phyloP scores from a whole-genome alignment of 192 early-diverging fungal genomes.

The Lunasporangiospora selenospora region DNA sequence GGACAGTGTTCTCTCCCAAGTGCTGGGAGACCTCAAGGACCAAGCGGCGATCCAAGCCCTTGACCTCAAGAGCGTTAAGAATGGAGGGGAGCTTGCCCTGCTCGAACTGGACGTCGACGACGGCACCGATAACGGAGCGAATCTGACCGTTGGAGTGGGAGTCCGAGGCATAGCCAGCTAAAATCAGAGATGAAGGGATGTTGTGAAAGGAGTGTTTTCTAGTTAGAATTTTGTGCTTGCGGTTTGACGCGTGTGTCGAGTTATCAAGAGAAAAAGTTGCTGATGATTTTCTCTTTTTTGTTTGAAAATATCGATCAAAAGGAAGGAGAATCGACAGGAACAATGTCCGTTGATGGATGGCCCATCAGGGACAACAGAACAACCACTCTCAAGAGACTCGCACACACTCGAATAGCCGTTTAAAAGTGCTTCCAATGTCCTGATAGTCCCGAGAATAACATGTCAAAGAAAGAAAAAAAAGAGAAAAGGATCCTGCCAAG shows the following conservation, averaged over 20 bases:
- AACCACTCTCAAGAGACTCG: background rate
- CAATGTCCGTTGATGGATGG: background rate
- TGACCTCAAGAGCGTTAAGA: slow-evolving; percentile 77
- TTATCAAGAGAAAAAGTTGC: background rate
- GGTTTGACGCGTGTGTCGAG: too few species aligned
- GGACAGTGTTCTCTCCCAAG: slow-evolving; percentile 90
- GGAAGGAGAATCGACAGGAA: background rate
- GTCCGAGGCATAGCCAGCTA: slow-evolving; percentile 47
- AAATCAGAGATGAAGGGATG: too few species aligned
- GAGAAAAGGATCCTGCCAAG: too few species aligned
- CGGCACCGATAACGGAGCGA: slow-evolving; percentile 90
- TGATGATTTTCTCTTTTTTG: too few species aligned
- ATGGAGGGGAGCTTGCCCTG: slow-evolving; percentile 90
- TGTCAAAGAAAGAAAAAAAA: too few species aligned
- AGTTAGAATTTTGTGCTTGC: too few species aligned
- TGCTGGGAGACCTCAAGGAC: slow-evolving; percentile 60
- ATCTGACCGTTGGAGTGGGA: slow-evolving; percentile 45
- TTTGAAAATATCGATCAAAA: too few species aligned
- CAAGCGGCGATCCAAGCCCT: slow-evolving; percentile 69
- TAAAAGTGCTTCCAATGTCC: too few species aligned
- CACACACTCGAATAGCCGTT: too few species aligned
- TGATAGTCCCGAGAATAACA: background rate
- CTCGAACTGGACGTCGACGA: slow-evolving; percentile 98
- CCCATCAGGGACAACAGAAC: background rate
- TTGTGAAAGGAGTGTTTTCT: too few species aligned